Conservation (phyloP, 306 rosid genomes). For the Cucurbita ficifolia region DNA sequence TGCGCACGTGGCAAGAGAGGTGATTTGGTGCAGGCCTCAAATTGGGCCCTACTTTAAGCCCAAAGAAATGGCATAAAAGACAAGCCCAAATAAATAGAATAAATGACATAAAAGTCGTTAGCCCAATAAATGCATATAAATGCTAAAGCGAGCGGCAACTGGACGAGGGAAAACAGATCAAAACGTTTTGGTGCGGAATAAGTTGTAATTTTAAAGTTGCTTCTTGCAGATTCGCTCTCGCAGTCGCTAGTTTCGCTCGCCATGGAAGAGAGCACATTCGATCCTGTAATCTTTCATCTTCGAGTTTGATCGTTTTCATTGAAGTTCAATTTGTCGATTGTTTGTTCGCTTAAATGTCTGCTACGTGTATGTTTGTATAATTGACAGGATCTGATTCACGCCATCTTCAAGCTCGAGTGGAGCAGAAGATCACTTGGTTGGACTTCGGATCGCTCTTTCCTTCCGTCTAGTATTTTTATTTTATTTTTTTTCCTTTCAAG, state of each 20-base stretch:
- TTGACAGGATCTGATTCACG: constrained; percentile 48
- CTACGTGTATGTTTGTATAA: background rate
- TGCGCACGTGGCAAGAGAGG: background rate
- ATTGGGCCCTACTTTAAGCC: background rate
- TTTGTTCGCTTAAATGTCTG: background rate
- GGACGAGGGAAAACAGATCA: background rate
- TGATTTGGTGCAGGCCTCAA: background rate
- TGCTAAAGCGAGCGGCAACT: background rate
- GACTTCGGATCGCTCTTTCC: background rate
- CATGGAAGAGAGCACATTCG: constrained; percentile 51
- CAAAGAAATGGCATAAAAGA: background rate
- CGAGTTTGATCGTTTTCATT: background rate
- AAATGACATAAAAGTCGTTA: background rate
- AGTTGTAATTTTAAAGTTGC: background rate
- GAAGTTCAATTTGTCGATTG: background rate
- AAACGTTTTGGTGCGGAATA: background rate
- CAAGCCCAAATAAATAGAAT: background rate
- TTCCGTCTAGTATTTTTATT: background rate
- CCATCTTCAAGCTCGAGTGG: constrained; percentile 73
- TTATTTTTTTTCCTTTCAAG: background rate
- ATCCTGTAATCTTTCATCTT: constrained; percentile 23
- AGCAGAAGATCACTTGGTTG: constrained; percentile 43
- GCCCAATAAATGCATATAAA: background rate
- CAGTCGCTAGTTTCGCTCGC: background rate
- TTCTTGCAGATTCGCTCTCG: background rate